phyloP scores from a whole-genome alignment of 2,329 filamentous ascomycete species.

The Colletotrichum ledebouriae region DNA sequence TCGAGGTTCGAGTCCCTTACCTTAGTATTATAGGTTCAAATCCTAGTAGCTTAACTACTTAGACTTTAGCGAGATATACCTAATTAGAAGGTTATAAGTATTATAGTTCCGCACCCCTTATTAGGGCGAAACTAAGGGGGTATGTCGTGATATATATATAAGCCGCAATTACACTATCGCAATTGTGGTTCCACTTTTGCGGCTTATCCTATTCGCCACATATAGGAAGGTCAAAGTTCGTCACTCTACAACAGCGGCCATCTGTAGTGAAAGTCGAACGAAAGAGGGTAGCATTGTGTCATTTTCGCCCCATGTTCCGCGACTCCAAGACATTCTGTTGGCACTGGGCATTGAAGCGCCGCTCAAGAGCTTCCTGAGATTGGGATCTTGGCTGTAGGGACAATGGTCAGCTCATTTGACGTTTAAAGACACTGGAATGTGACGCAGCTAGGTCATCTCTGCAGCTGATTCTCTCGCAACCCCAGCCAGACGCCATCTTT shows the following conservation, averaged over 20 bases:
- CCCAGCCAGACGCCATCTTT: slow-evolving; percentile 1
- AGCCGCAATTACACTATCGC: no score
- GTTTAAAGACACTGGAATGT: slow-evolving; percentile 25
- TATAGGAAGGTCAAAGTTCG: slow-evolving; percentile 34
- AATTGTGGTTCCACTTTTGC: no score
- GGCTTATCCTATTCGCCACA: no score
- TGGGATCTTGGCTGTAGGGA: neutral
- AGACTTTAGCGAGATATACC: no score
- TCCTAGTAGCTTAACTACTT: no score
- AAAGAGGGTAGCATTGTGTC: neutral
- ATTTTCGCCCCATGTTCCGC: slow-evolving; percentile 14
- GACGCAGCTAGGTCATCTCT: neutral
- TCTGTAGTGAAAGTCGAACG: neutral
- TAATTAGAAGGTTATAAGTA: no score
- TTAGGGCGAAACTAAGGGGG: no score
- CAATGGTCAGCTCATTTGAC: neutral
- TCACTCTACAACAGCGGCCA: no score
- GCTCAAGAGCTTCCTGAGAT: neutral
- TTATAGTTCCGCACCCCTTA: no score
- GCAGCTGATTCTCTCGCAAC: neutral
- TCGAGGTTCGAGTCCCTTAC: no score
- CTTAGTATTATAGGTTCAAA: no score
- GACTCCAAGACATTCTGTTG: neutral
- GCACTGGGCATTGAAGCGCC: slow-evolving; percentile 21
- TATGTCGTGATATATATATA: no score